These are phyloP conservation scores for Pythium brachiatum DNA, from an alignment of 352 stramenopile species.

Conservation along the genomic window DNA sequence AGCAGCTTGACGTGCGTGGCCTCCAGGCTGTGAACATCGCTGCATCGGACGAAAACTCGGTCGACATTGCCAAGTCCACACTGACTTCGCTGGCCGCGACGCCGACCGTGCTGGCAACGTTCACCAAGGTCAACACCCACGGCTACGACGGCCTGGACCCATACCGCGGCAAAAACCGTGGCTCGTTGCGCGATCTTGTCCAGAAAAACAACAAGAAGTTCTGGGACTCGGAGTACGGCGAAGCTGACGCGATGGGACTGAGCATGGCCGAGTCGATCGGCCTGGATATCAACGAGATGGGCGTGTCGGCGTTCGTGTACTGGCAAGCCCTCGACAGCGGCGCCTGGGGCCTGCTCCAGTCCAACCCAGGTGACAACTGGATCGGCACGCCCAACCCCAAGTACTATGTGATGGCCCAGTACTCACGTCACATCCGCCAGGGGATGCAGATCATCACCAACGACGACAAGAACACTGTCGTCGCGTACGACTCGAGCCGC, in stretches of 20 bases:
- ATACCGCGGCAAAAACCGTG: slow-evolving; percentile 41
- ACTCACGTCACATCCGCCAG: slow-evolving; percentile 58
- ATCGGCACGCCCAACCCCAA: slow-evolving; percentile 44
- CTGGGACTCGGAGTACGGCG: slow-evolving; percentile 64
- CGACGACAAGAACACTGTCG: slow-evolving; percentile 41
- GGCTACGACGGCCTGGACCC: slow-evolving; percentile 43
- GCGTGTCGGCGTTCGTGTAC: slow-evolving; percentile 60
- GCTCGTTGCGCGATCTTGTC: slow-evolving; percentile 30
- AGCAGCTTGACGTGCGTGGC: slow-evolving; percentile 31
- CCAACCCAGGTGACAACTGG: slow-evolving; percentile 33
- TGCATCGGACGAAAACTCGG: slow-evolving; percentile 55
- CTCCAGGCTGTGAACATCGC: slow-evolving; percentile 35
- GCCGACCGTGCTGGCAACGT: slow-evolving; percentile 26
- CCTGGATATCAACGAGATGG: slow-evolving; percentile 58
- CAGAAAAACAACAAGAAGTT: slow-evolving; percentile 35
- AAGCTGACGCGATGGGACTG: slow-evolving; percentile 42
- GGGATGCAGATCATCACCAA: slow-evolving; percentile 50
- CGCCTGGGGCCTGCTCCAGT: slow-evolving; percentile 54
- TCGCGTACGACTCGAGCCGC: slow-evolving; percentile 35
- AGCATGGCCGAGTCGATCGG: slow-evolving; percentile 48
- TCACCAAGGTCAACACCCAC: slow-evolving; percentile 59
- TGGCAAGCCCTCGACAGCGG: slow-evolving; percentile 56
- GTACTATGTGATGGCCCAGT: slow-evolving; percentile 57
- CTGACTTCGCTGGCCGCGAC: slow-evolving; percentile 30
- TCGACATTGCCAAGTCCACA: slow-evolving; percentile 32